A percentile compares a stretch with the other conserved stretches of the same genome.
Conservation (phyloP, 1,284 basidiomycete genomes). For the Pisolithus thermaeus region DNA sequence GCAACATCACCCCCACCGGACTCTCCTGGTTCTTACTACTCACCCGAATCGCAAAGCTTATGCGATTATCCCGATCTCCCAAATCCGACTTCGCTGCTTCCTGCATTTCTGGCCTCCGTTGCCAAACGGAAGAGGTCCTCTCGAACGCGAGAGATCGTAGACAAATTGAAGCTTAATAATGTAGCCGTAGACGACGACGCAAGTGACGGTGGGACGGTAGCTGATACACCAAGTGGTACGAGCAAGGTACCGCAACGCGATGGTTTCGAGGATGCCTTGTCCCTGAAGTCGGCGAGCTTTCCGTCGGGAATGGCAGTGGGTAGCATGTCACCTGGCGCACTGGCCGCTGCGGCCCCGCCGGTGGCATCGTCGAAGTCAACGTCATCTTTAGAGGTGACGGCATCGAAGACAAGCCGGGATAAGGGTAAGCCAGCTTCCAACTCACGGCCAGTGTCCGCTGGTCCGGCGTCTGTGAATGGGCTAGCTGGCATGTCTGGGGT, state of each 20-base stretch:
- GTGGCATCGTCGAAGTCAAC: background rate
- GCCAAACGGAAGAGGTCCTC: constrained; percentile 16
- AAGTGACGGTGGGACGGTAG: background rate
- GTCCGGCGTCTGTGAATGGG: background rate
- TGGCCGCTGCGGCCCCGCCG: background rate
- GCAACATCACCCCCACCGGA: background rate
- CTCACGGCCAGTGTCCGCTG: background rate
- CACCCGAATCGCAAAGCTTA: background rate
- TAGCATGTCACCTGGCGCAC: background rate
- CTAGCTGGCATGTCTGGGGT: background rate
- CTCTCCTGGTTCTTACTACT: background rate
- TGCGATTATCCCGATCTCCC: background rate
- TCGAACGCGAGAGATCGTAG: constrained; percentile 25
- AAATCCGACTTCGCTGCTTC: constrained; percentile 14
- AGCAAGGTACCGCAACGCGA: background rate
- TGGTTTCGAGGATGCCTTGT: background rate
- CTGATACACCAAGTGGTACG: background rate
- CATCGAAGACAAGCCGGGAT: background rate
- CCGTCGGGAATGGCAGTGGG: background rate
- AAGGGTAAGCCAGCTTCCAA: background rate
- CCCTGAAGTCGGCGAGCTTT: background rate
- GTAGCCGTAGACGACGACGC: background rate
- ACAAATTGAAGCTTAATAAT: constrained; percentile 18
- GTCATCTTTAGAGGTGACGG: background rate
- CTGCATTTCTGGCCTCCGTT: constrained; percentile 19